Conservation (phyloP, 2,329 filamentous ascomycete species). For the Arthrobotrys conoides region DNA sequence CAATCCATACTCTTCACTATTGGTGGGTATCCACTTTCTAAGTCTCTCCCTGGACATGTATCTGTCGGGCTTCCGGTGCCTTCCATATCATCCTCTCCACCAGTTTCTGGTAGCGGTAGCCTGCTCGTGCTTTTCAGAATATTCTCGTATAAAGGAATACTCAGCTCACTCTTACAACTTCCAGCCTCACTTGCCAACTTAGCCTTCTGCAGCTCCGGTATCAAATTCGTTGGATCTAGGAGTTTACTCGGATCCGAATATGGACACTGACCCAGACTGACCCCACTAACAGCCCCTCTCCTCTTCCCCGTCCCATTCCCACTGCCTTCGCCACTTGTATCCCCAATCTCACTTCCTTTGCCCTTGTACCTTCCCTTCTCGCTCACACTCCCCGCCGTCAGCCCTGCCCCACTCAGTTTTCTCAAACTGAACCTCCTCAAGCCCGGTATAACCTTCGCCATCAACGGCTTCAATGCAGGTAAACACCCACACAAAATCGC, state of each 20-base stretch:
- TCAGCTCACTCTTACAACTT: conserved; percentile 21
- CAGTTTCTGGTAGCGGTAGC: conserved; percentile 16
- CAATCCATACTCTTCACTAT: conserved; percentile 2
- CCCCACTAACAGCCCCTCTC: conserved; percentile 44
- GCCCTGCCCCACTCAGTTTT: conserved; percentile 28
- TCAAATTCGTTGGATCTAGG: conserved; percentile 34
- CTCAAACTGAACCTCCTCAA: conserved; percentile 51
- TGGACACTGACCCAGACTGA: conserved; percentile 31
- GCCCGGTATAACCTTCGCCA: conserved; percentile 44
- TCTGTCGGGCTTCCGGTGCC: conserved; percentile 8
- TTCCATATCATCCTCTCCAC: neutral
- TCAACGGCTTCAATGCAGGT: conserved; percentile 57
- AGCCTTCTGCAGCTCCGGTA: conserved; percentile 4
- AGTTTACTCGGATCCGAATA: conserved; percentile 54
- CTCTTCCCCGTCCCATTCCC: conserved; percentile 4
- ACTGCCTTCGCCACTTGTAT: conserved; percentile 20
- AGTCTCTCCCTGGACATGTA: neutral
- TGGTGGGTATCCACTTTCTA: conserved; percentile 23
- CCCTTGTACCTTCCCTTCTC: conserved; percentile 25
- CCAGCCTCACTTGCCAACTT: conserved; percentile 17
- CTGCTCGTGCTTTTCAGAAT: conserved; percentile 53
- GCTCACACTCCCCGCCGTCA: conserved; percentile 18
- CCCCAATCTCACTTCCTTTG: conserved; percentile 22
- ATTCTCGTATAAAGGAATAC: conserved; percentile 55
- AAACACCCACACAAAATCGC: conserved; percentile 54